Base-by-base conservation (phyloP, 371 early-diverging fungal genomes). In the Lichtheimia hyalospora region DNA sequence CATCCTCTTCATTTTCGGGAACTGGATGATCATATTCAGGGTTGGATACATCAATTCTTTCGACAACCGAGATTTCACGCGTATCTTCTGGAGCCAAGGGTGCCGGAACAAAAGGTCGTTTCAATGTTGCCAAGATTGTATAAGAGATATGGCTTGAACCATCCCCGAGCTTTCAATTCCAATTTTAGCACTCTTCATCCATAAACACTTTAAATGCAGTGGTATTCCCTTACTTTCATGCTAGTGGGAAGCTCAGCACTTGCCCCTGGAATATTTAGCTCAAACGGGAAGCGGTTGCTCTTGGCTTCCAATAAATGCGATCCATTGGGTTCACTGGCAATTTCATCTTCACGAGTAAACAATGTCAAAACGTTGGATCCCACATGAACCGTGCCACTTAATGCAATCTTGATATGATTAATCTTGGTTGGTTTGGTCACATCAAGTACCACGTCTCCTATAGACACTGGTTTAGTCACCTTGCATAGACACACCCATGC, bases 211-310 rank as follows among this genome's bases (percentile, higher is more conserved):
- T 25, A 25, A 25, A n/a, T n/a, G n/a, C n/a, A 28, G 28, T 51
- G 52, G 18, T 43, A 8, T 41, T 60, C 43, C 1, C 18, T 62
- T 68, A 81, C 76, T 49, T 72, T 63, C 52, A 71, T 57, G 50
- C 64, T 70, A 46, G 78, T 81, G 15, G 81, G 81, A 23, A 81
- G 46, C 16, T 58, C 67, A 42, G 53, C 34, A 57, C 50, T 54
- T 16, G 43, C 62, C 8, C 42, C 63, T 41, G 78, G 78, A 39
- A 81, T 68, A 14, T 48, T 61, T 15, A 81, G 68, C 56, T 64
- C 63, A 52, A 81, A 81, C 24, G 74, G 74, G 48, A 77, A 81
- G 5, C 69, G 63, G 46, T 81, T 74, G 18, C 68, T 72, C 54
- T 63, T 63, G 2, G 75, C 69, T 39, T 81, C 74, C 16, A 81